Evolutionary conservation across 2,329 filamentous ascomycete species (phyloP).

Genomic region (Beauveria medogensis): DNA sequence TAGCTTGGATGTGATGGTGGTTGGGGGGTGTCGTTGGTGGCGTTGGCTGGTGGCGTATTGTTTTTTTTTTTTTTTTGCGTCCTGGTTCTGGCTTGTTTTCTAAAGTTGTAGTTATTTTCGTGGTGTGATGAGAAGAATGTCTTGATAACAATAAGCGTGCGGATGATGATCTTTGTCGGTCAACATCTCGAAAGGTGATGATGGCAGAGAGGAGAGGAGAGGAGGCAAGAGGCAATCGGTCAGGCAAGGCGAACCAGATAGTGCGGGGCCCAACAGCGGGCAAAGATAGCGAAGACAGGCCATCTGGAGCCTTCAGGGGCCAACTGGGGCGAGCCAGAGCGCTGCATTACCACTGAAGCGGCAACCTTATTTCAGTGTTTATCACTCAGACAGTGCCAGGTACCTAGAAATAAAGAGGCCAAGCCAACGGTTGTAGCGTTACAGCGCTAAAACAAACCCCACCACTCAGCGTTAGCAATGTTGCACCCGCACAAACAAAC

Average conservation of each 20-base stretch:
- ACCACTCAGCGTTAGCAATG: neutral
- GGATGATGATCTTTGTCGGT: neutral
- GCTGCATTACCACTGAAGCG: neutral
- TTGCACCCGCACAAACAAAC: neutral
- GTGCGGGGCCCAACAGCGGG: neutral
- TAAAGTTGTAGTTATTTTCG: neutral
- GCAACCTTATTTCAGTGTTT: neutral
- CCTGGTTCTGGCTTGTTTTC: neutral
- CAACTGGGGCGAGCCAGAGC: neutral
- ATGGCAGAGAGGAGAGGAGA: neutral
- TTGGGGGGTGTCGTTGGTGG: neutral
- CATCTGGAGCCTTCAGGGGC: neutral
- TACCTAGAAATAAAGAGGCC: too few relatives aligned
- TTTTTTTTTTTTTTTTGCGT: neutral
- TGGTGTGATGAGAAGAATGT: neutral
- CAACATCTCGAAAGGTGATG: neutral
- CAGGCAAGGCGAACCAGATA: constrained; percentile 1
- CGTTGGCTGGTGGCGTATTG: neutral
- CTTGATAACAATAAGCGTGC: neutral
- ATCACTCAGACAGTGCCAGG: too few relatives aligned
- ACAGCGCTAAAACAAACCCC: neutral
- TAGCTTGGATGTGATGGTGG: neutral
- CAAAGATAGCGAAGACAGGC: neutral
- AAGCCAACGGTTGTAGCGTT: too few relatives aligned
- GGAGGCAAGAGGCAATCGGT: neutral